Evolutionary conservation across 345 rosid species (phyloP).

Genomic region (Aethionema arabicum): DNA sequence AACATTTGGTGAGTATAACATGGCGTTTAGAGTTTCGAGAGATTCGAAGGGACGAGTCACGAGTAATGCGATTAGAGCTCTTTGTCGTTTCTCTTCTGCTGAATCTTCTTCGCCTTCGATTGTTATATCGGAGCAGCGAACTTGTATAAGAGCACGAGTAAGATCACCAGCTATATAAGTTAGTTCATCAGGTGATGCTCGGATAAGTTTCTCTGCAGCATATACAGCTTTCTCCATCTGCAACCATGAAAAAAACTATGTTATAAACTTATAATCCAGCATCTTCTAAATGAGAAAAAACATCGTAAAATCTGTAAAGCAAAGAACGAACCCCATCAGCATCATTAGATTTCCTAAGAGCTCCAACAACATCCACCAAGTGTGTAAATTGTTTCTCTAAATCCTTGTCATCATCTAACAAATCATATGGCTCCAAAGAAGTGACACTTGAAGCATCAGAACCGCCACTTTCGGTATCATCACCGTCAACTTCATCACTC

Average conservation of each 20-base stretch:
- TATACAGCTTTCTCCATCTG: constrained; percentile 91
- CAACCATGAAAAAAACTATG: constrained; percentile 1
- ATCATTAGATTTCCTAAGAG: constrained; percentile 86
- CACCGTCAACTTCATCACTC: constrained; percentile 57
- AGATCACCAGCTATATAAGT: constrained; percentile 75
- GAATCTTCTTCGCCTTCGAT: constrained; percentile 96
- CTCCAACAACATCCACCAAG: constrained; percentile 88
- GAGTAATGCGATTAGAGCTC: constrained; percentile 77
- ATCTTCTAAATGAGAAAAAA: background rate
- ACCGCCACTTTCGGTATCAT: constrained; percentile 56
- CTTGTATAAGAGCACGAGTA: constrained; percentile 71
- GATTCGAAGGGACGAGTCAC: constrained; percentile 79
- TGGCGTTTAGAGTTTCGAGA: constrained; percentile 57
- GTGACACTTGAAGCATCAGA: constrained; percentile 75
- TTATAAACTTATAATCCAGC: background rate
- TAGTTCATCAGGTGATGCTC: constrained; percentile 94
- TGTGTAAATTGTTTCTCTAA: constrained; percentile 65
- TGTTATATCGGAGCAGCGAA: constrained; percentile 88
- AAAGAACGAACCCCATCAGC: constrained; percentile 75
- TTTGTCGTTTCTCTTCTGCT: constrained; percentile 91
- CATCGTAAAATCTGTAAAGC: too few species aligned
- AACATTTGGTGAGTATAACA: constrained; percentile 80
- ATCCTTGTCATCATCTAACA: constrained; percentile 81
- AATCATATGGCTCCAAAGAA: constrained; percentile 87
- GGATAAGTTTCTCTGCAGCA: constrained; percentile 85